A percentile compares a stretch with the other conserved stretches of the same genome.
These are phyloP conservation scores for Microbotryomycetes sp. DNA, from an alignment of 1,284 basidiomycete genomes.

Conservation along the genomic window DNA sequence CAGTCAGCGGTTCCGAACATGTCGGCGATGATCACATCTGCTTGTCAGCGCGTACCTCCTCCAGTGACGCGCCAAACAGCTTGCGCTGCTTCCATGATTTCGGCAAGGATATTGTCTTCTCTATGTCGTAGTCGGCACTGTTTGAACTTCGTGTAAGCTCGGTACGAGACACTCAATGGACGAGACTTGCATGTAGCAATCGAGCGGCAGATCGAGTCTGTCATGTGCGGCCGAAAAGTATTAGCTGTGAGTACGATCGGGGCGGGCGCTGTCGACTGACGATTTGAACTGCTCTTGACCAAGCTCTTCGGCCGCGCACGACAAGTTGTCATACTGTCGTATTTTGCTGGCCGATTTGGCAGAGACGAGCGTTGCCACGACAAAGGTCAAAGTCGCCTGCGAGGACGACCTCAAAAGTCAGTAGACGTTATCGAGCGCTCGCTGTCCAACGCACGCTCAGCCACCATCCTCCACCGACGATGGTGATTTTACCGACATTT, in stretches of 20 bases:
- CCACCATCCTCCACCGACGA: constrained; percentile 28
- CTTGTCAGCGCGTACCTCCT: neutral
- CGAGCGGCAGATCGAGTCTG: constrained; percentile 22
- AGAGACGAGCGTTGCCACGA: constrained; percentile 15
- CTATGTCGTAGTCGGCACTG: constrained; percentile 11
- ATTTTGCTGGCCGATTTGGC: constrained; percentile 13
- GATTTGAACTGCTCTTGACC: constrained; percentile 14
- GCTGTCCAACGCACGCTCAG: constrained; percentile 3
- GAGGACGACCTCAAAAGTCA: no score
- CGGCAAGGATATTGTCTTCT: constrained; percentile 1
- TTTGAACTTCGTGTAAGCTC: no score
- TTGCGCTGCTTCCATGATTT: neutral
- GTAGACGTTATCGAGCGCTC: no score
- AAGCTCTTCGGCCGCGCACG: neutral
- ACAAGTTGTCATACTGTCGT: constrained; percentile 1
- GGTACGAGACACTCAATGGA: neutral
- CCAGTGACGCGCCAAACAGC: constrained; percentile 8
- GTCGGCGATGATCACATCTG: neutral
- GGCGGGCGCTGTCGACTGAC: neutral
- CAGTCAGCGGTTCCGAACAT: rapidly evolving
- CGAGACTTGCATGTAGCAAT: constrained; percentile 17
- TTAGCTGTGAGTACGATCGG: neutral
- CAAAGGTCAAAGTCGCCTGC: constrained; percentile 20
- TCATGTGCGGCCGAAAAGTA: neutral
- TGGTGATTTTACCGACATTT: constrained; percentile 10